Conservation (phyloP, 805 yeast genomes). For the Lachancea lanzarotensis region DNA sequence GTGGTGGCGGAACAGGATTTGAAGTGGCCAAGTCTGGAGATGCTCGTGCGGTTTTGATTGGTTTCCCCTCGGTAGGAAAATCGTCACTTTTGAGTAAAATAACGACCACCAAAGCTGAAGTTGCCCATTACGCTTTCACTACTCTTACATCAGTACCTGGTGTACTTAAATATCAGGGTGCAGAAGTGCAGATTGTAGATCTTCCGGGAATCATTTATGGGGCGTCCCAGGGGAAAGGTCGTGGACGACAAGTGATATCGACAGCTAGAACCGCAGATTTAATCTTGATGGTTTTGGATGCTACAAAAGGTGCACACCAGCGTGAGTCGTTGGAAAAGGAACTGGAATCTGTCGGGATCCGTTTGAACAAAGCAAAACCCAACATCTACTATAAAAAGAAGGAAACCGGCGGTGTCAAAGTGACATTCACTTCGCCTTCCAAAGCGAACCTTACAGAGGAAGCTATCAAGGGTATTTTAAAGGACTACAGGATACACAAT, state of each 20-base stretch:
- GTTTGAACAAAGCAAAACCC: conserved; percentile 77
- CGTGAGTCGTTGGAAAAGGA: conserved; percentile 80
- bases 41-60: conserved; percentile 91
- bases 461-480: conserved; percentile 64
- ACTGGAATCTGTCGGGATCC: conserved; percentile 87
- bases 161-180: conserved; percentile 89
- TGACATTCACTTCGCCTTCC: conserved; percentile 76
- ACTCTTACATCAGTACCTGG: conserved; percentile 97
- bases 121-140: conserved; percentile 93
- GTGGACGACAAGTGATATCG: conserved; percentile 95
- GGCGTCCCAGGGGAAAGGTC: conserved; percentile 94
- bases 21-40: conserved; percentile 95
- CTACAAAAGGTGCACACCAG: conserved; percentile 89
- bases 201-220: conserved; percentile 96
- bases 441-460: conserved; percentile 68
- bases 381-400: conserved; percentile 69
- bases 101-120: conserved; percentile 89
- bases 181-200: conserved; percentile 96
- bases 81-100: conserved; percentile 84
- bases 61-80: conserved; percentile 97
- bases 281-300: conserved; percentile 89
- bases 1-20: conserved; percentile 79
- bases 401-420: conserved; percentile 86
- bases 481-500: conserved; percentile 84
- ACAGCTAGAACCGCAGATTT: conserved; percentile 94